These are phyloP conservation scores for Gracilaria vermiculophylla DNA, from an alignment of 23 red algal species.

Conservation along the genomic window DNA sequence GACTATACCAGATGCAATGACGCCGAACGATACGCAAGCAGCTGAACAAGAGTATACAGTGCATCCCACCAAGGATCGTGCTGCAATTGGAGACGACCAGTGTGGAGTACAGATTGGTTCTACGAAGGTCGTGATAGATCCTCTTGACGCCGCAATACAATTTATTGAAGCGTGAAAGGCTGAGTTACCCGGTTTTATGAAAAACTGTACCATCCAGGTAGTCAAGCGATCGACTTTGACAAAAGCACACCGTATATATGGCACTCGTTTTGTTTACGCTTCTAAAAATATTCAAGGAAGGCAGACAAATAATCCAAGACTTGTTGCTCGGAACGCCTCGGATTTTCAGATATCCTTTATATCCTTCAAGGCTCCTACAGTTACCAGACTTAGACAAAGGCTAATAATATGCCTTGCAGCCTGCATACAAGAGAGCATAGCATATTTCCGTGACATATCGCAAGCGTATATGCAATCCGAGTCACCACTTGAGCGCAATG, in stretches of 20 bases:
- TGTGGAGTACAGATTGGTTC: too few relatives aligned
- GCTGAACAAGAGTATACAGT: neutral
- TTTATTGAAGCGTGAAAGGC: neutral
- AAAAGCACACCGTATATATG: slow-evolving; percentile 7
- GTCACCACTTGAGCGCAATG: slow-evolving; percentile 7
- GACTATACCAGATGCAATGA: too few relatives aligned
- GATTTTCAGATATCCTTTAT: neutral
- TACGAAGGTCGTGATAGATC: too few relatives aligned
- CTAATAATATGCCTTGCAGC: neutral
- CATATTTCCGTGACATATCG: slow-evolving; percentile 14
- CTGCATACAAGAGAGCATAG: neutral
- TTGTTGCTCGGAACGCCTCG: slow-evolving; percentile 26
- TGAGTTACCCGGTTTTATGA: neutral
- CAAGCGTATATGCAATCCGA: slow-evolving; percentile 55
- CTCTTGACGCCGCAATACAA: too few relatives aligned
- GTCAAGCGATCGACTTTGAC: neutral
- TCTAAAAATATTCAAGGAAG: neutral
- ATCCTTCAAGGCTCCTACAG: slow-evolving; percentile 1
- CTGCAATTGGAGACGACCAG: too few relatives aligned
- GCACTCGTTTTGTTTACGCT: neutral
- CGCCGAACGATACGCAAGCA: too few relatives aligned
- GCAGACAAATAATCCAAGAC: neutral
- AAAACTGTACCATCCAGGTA: slow-evolving; percentile 15
- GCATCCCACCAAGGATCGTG: neutral
- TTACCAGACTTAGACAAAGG: neutral